These are phyloP conservation scores for Dendryphion nanum DNA, from an alignment of 2,329 filamentous ascomycete species.

Conservation along the genomic window DNA sequence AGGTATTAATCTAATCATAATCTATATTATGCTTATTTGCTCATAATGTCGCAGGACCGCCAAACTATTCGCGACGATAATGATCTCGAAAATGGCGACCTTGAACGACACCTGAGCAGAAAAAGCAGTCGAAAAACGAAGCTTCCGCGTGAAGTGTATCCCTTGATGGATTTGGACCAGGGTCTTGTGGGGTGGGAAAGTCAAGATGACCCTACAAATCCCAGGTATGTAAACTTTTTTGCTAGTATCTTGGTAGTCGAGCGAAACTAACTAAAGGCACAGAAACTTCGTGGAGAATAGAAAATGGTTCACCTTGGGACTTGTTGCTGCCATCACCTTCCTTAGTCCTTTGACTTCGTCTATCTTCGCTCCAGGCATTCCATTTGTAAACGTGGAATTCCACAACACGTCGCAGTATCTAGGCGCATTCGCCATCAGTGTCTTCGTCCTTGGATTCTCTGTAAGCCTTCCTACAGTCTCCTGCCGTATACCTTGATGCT, in stretches of 20 bases:
- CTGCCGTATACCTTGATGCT: background rate
- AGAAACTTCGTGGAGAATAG: slow-evolving; percentile 26
- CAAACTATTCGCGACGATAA: no score
- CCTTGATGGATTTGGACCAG: slow-evolving; percentile 31
- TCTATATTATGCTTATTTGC: no score
- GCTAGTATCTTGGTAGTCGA: background rate
- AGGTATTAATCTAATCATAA: no score
- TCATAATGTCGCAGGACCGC: no score
- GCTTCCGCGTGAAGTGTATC: slow-evolving; percentile 27
- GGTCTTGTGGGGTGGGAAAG: slow-evolving; percentile 36
- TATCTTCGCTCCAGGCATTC: slow-evolving; percentile 35
- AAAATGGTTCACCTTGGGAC: slow-evolving; percentile 28
- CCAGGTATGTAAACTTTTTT: slow-evolving; percentile 18
- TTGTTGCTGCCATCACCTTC: slow-evolving; percentile 33
- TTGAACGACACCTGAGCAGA: slow-evolving; percentile 31
- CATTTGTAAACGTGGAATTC: slow-evolving; percentile 31
- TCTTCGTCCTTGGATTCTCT: slow-evolving; percentile 37
- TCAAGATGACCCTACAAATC: slow-evolving; percentile 32
- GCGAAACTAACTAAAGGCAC: background rate
- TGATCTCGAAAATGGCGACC: slow-evolving; percentile 18
- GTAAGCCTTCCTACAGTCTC: slow-evolving; percentile 14
- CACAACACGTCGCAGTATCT: slow-evolving; percentile 31
- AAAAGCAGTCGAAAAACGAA: slow-evolving; percentile 29
- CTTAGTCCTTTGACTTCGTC: slow-evolving; percentile 36
- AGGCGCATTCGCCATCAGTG: slow-evolving; percentile 29